A percentile compares a stretch with the other conserved stretches of the same genome.
Conservation (phyloP, 768 basidiomycete genomes). For the Tylopilus sp. region DNA sequence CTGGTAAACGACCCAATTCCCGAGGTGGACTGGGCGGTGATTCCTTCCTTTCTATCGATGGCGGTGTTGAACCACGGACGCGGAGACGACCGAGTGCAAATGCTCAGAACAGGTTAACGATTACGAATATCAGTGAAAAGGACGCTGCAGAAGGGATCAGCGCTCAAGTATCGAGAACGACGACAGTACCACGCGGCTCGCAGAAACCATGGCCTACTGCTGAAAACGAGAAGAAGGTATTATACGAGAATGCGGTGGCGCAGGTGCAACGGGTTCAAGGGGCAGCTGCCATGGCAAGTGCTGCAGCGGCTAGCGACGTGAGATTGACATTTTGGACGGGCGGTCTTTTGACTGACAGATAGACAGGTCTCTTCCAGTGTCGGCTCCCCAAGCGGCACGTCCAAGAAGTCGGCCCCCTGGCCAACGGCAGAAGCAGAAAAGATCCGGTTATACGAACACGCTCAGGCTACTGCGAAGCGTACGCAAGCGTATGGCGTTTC, state of each 20-base stretch:
- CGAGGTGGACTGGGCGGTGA: constrained; percentile 20
- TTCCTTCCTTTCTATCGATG: not conserved
- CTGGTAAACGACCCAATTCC: constrained; percentile 12
- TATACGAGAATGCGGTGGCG: constrained; percentile 39
- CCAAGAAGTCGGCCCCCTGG: constrained; percentile 40
- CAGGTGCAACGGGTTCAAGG: constrained; percentile 40
- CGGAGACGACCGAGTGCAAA: constrained; percentile 33
- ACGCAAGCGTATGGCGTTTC: constrained; percentile 45
- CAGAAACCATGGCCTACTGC: constrained; percentile 30
- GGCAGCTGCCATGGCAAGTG: constrained; percentile 24
- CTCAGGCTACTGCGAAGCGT: constrained; percentile 60
- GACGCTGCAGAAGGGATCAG: constrained; percentile 35
- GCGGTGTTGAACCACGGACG: constrained; percentile 7
- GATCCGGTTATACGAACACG: constrained; percentile 60
- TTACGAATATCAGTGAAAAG: constrained; percentile 40
- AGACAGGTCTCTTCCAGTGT: constrained; percentile 5
- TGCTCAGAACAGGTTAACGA: constrained; percentile 36
- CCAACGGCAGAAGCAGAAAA: constrained; percentile 77
- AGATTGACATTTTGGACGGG: constrained; percentile 6
- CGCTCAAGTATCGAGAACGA: constrained; percentile 14
- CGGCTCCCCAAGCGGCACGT: not conserved
- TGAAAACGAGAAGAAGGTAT: constrained; percentile 43
- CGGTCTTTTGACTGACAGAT: constrained; percentile 5
- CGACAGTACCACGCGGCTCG: constrained; percentile 25
- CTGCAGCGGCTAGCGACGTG: constrained; percentile 25